phyloP scores from a whole-genome alignment of 2,329 filamentous ascomycete species.

The Penicillium polonicum region DNA sequence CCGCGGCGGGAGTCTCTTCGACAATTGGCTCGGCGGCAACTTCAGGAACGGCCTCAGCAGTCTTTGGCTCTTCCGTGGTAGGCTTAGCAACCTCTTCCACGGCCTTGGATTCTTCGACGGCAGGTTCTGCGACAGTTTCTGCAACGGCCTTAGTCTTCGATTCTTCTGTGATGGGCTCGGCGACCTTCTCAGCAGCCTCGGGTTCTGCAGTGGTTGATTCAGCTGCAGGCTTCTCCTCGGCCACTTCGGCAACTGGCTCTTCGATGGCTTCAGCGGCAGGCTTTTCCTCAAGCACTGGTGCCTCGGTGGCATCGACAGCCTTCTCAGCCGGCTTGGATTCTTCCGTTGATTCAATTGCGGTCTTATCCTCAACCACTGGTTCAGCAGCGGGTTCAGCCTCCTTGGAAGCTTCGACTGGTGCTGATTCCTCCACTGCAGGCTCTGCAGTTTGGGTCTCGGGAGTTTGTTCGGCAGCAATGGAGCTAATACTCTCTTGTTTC shows the following conservation, averaged over 20 bases:
- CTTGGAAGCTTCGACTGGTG: slow-evolving; percentile 8
- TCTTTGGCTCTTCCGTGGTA: not conserved
- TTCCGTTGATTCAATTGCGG: slow-evolving; percentile 13
- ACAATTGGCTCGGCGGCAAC: not conserved
- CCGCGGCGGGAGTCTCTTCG: slow-evolving; percentile 10
- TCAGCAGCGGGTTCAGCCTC: slow-evolving; percentile 1
- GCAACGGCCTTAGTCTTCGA: slow-evolving; percentile 1
- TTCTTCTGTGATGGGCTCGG: slow-evolving; percentile 10
- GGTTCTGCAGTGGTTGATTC: slow-evolving; percentile 3
- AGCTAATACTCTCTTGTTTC: slow-evolving; percentile 16
- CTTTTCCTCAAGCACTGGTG: slow-evolving; percentile 4
- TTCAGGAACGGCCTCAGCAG: slow-evolving; percentile 2
- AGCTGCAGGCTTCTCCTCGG: slow-evolving; percentile 6
- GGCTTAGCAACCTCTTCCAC: slow-evolving; percentile 2
- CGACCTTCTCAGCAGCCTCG: slow-evolving; percentile 8
- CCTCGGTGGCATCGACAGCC: not conserved
- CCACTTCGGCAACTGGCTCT: not conserved
- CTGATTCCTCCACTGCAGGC: slow-evolving; percentile 10
- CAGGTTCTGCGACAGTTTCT: slow-evolving; percentile 7
- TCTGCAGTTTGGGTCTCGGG: slow-evolving; percentile 12
- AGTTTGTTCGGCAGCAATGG: slow-evolving; percentile 7
- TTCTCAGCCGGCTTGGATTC: slow-evolving; percentile 10
- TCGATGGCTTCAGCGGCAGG: slow-evolving; percentile 8
- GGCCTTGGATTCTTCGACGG: slow-evolving; percentile 1
- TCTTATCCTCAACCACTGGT: slow-evolving; percentile 6